Evolutionary conservation across 108 stramenopile genomes (phyloP), one percentile per base, ranked within the genome.

Genomic region (Stephanodiscus triporus): DNA sequence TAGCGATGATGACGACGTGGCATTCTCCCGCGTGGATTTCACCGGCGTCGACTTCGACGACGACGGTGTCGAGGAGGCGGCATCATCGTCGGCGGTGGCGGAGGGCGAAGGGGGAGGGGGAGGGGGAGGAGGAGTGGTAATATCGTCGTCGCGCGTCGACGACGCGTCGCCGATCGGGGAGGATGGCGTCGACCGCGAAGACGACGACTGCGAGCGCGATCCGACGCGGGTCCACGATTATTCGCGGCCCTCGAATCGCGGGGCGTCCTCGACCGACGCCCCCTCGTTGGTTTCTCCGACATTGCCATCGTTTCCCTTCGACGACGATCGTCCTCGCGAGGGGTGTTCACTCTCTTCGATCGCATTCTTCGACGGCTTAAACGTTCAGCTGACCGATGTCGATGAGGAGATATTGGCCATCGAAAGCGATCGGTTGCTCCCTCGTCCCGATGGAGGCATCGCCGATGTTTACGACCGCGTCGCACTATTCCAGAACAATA

Each of bases 31-130:
- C 30, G 42, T 93, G 58, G 84, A 93, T 66, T 83, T 90, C 45
- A 30, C 72, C 45, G 92, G 89, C 7, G 92, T 93, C 5, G 73
- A 93, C 56, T 93, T 93, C 85, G 88, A 78, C 68, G 86, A 68
- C 2, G 73, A 69, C 27, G 54, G 58, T 6, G 82, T 24, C 0
- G 43, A 57, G 26, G 66, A 7, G n/a, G 6, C 20, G 20, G 51
- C 51, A 14, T 24, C 51, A 14, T 20, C 51, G 24, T 53, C 53
- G 11, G n/a, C 24, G 24, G 20, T 10, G 24, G 24, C 23, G 24
- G 22, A 14, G n/a, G 24, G 14, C 0, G 43, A 3, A 45, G 43
- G 43, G 16, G 43, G 43, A 45, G 16, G 43, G 16, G 40, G 40
- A 40, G 40, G 40, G 11, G 40, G 9, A 40, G 40, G 40, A 40